Evolutionary conservation across 164 flowering plant genomes (phyloP), one percentile per base, ranked within the genome.

Genomic region (Magnolia kwangsiensis): DNA sequence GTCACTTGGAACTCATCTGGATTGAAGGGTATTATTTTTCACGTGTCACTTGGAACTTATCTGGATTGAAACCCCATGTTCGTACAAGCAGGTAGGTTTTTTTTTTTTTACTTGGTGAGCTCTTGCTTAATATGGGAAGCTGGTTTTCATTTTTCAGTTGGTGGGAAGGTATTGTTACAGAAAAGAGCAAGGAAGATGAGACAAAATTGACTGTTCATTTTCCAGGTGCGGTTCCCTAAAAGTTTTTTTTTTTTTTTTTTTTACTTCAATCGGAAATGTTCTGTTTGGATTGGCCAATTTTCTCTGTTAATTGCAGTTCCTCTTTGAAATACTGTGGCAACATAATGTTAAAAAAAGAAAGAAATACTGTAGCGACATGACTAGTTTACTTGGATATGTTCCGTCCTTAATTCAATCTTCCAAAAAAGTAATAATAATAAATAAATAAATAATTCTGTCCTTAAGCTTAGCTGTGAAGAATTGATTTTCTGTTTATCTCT

Each of bases 91-190:
- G 45, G 45, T 37, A 37, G 29, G 29, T 51, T 51, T 8, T 4
- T 51, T 8, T 2, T 51, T 51, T 51, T 14, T 51, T 3, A 14
- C 10, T 67, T 67, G 69, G 69, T 13, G 49, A 24, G 19, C 71
- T 29, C n/a, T 27, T 27, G 18, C 29, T n/a, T 68, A 68, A 68
- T 68, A 7, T 68, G 71, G 21, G 50, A 11, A 16, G 20, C 31
- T 24, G 29, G 14, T 20, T 65, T 75, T 77, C 49, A 78, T 72
- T 78, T 55, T 81, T 71, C 89, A 96, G 99, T 80, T 94, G 99
- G 99, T 80, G 92, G 86, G 98, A 93, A 87, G 98, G 98, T 75
- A 82, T 90, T 78, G 82, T 96, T 19, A 81, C 86, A 19, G 98
- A 91, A 75, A 91, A 85, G 81, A 82, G 80, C 79, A 83, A 84